Conservation (phyloP, 768 basidiomycete species). For the Xerocomellus amylosporus region DNA sequence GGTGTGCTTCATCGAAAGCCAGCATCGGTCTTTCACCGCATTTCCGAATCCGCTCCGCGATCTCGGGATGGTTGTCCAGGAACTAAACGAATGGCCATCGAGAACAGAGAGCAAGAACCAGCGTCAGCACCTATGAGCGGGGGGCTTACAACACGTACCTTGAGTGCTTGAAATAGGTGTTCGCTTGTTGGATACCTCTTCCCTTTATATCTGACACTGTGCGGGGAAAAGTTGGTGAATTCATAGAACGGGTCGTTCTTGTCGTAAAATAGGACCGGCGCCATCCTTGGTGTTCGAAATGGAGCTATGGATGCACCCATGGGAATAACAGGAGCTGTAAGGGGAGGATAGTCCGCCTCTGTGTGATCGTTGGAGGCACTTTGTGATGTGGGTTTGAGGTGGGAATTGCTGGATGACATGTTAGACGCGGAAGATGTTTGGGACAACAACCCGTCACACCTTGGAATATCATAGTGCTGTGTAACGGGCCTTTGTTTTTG, state of each 20-base stretch:
- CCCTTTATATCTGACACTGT: conserved; percentile 58
- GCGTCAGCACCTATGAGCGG: neutral
- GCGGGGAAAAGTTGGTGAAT: conserved; percentile 72
- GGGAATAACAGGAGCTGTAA: conserved; percentile 32
- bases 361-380: conserved; percentile 6
- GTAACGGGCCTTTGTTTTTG: conserved; percentile 24
- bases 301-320: conserved; percentile 30
- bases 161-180: conserved; percentile 75
- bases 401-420: conserved; percentile 6
- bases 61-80: conserved; percentile 52
- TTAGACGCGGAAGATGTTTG: neutral
- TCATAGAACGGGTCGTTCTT: conserved; percentile 64
- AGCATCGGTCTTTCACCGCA: conserved; percentile 60
- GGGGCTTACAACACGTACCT: conserved; percentile 36
- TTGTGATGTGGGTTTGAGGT: conserved; percentile 13
- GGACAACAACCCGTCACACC: conserved; percentile 8
- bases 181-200: conserved; percentile 73
- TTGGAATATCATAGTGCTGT: conserved; percentile 24
- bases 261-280: conserved; percentile 59
- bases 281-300: conserved; percentile 26
- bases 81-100: conserved; percentile 41
- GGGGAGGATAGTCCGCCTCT: conserved; percentile 30
- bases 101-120: neutral
- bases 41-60: conserved; percentile 68
- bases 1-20: conserved; percentile 66